Percentiles rank a stretch among this genome's conserved stretches.
These are phyloP conservation scores for Termitomyces sp. DNA, from an alignment of 768 basidiomycete genomes.

Conservation along the genomic window DNA sequence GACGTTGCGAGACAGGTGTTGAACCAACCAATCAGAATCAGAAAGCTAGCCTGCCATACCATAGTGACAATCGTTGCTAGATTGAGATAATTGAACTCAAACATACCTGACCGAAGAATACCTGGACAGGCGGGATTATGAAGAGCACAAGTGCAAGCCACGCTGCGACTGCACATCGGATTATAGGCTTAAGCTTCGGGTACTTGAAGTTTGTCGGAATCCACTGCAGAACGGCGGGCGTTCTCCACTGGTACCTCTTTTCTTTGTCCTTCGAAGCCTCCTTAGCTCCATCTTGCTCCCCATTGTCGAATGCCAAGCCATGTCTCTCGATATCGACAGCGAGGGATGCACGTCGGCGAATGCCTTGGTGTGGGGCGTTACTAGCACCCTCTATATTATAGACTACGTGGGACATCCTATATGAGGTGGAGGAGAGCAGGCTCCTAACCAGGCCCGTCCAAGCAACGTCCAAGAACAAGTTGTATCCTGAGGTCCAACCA, in stretches of 20 bases:
- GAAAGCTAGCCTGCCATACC: conserved; percentile 50
- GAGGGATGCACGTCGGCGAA: not conserved
- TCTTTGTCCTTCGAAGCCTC: not conserved
- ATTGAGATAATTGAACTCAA: not conserved
- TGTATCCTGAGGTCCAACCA: no score
- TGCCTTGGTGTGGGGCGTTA: not conserved
- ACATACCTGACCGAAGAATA: conserved; percentile 55
- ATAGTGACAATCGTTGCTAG: not conserved
- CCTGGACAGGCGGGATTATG: conserved; percentile 47
- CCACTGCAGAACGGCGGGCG: conserved; percentile 46
- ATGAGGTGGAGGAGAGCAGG: not conserved
- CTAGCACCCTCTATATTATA: not conserved
- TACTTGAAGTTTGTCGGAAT: conserved; percentile 54
- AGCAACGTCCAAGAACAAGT: no score
- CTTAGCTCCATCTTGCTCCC: not conserved
- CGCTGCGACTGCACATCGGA: conserved; percentile 59
- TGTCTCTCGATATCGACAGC: not conserved
- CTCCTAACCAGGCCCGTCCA: no score
- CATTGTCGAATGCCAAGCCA: not conserved
- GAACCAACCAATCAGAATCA: conserved; percentile 56
- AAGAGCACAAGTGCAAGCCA: conserved; percentile 63
- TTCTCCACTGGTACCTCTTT: conserved; percentile 7
- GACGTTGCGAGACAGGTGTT: not conserved
- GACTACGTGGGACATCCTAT: not conserved
- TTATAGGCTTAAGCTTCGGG: conserved; percentile 58